phyloP scores from a whole-genome alignment of 306 rosid genomes.

The Canavalia ensiformis region DNA sequence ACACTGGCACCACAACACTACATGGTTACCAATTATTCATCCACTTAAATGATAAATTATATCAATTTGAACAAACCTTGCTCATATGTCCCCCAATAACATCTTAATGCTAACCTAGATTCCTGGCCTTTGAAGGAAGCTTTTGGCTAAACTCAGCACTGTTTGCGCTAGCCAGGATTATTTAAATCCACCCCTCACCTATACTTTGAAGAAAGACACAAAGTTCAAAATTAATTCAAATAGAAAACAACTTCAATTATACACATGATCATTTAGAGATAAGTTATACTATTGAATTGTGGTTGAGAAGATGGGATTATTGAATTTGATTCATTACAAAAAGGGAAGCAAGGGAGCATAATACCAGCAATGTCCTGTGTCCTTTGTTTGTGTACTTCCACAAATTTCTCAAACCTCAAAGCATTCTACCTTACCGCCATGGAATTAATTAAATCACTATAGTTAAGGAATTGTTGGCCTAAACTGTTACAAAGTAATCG shows the following conservation, averaged over 20 bases:
- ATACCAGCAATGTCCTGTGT: slow-evolving; percentile 47
- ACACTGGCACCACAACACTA: slow-evolving; percentile 44
- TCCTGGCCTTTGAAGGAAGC: slow-evolving; percentile 46
- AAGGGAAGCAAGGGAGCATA: slow-evolving; percentile 46
- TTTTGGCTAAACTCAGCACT: slow-evolving; percentile 44
- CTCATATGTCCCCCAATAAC: slow-evolving; percentile 40
- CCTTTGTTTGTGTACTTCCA: slow-evolving; percentile 42
- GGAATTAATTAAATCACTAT: slow-evolving; percentile 45
- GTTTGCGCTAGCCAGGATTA: slow-evolving; percentile 38
- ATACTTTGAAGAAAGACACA: slow-evolving; percentile 48
- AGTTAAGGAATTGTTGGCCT: slow-evolving; percentile 44
- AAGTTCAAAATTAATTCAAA: slow-evolving; percentile 1
- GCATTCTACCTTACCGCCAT: slow-evolving; percentile 34
- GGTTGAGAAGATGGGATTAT: slow-evolving; percentile 42
- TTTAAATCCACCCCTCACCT: slow-evolving; percentile 25
- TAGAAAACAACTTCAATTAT: slow-evolving; percentile 39
- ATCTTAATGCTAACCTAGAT: slow-evolving; percentile 52
- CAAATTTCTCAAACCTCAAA: slow-evolving; percentile 25
- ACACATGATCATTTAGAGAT: slow-evolving; percentile 32
- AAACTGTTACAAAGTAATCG: slow-evolving; percentile 43
- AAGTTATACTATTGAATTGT: slow-evolving; percentile 43
- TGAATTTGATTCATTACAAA: slow-evolving; percentile 2
- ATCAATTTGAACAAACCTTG: slow-evolving; percentile 38
- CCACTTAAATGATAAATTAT: slow-evolving; percentile 39
- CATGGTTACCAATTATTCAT: slow-evolving; percentile 48